Conservation (phyloP, 2,329 filamentous ascomycete species). For the Monosporascus ibericus region DNA sequence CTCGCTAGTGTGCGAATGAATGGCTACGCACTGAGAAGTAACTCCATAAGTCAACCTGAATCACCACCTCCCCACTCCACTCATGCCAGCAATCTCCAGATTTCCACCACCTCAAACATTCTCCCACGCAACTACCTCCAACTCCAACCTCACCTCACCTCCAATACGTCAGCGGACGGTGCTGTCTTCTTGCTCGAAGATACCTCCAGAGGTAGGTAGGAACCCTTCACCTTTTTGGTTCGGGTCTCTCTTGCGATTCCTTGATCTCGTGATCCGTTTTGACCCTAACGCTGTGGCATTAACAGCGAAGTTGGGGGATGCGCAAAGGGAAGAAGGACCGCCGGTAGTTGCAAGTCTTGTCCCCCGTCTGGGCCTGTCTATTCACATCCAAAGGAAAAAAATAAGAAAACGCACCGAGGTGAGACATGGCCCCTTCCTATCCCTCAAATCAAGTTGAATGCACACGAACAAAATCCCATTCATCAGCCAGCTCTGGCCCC, state of each 20-base stretch:
- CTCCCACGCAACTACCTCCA: neutral
- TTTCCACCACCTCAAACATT: neutral
- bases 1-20: neutral
- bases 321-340: neutral
- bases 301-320: neutral
- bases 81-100: neutral
- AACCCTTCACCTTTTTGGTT: neutral
- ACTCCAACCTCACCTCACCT: neutral
- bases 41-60: neutral
- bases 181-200: neutral
- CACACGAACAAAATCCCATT: neutral
- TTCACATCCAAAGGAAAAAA: neutral
- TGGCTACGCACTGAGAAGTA: neutral
- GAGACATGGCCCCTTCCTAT: neutral
- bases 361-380: neutral
- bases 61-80: neutral
- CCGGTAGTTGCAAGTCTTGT: neutral
- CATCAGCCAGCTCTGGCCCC: neutral
- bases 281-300: neutral
- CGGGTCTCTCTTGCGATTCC: neutral
- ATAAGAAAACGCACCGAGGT: neutral
- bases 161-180: neutral
- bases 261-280: too few species aligned
- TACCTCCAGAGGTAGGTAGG: neutral
- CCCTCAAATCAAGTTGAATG: neutral